Evolutionary conservation across 495 filamentous ascomycete species (phyloP).

Genomic region (Talaromyces stipitatus): DNA sequence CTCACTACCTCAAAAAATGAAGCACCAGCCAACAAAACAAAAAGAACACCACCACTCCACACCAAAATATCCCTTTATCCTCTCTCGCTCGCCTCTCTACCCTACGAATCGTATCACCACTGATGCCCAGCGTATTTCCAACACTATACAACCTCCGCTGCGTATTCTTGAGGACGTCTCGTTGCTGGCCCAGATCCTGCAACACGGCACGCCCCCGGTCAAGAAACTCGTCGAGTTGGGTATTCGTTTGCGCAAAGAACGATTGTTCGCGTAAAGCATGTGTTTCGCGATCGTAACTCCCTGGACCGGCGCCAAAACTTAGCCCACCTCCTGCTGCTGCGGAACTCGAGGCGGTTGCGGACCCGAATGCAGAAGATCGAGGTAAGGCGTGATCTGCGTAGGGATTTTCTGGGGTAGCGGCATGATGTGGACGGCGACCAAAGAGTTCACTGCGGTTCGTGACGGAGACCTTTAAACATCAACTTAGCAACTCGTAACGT

Average conservation of each 20-base stretch:
- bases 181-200: constrained; percentile 79
- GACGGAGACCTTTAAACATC: constrained; percentile 45
- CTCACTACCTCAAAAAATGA: constrained; percentile 63
- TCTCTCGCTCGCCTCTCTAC: constrained; percentile 82
- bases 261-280: constrained; percentile 87
- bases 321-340: constrained; percentile 30
- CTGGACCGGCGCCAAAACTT: constrained; percentile 44
- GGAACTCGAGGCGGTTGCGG: constrained; percentile 24
- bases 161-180: constrained; percentile 90
- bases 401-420: constrained; percentile 89
- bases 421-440: constrained; percentile 79
- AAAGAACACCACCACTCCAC: constrained; percentile 81
- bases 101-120: constrained; percentile 94
- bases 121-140: constrained; percentile 87
- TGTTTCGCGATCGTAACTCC: constrained; percentile 60
- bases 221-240: constrained; percentile 85
- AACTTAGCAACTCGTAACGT: not conserved
- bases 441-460: constrained; percentile 77
- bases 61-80: constrained; percentile 98
- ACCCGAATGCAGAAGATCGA: constrained; percentile 30
- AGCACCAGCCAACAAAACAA: constrained; percentile 85
- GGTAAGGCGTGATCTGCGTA: constrained; percentile 59
- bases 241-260: constrained; percentile 73
- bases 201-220: constrained; percentile 86
- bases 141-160: constrained; percentile 86